phyloP scores from a whole-genome alignment of 306 rosid genomes.

The Canavalia gladiata region DNA sequence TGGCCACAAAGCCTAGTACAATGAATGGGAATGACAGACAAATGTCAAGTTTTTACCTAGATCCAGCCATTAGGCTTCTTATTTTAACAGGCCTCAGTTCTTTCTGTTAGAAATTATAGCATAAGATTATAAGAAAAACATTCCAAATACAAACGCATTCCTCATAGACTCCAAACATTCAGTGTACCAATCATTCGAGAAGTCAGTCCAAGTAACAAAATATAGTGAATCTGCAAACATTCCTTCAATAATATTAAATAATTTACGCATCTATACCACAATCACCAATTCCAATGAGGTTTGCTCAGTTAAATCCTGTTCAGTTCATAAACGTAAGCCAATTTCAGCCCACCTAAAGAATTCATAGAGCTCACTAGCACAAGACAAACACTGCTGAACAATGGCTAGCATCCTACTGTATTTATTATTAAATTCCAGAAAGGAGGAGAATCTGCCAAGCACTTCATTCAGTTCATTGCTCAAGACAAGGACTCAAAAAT shows the following conservation, averaged over 20 bases:
- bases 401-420: neutral
- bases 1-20: neutral
- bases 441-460: neutral
- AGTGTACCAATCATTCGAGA: too few relatives aligned
- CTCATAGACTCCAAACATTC: too few relatives aligned
- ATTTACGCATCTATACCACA: constrained; percentile 4
- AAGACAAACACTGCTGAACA: constrained; percentile 1
- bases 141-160: too few relatives aligned
- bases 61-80: too few relatives aligned
- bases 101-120: too few relatives aligned
- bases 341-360: neutral
- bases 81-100: too few relatives aligned
- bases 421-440: neutral
- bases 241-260: neutral
- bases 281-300: constrained; percentile 18
- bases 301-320: neutral
- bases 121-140: too few relatives aligned
- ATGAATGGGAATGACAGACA: neutral
- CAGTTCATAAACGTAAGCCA: neutral
- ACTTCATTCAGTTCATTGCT: neutral
- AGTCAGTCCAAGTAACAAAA: too few relatives aligned
- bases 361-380: neutral
- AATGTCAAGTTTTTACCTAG: neutral
- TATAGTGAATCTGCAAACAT: too few relatives aligned
- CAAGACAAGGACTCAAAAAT: neutral